Conservation (phyloP, 371 early-diverging fungal species). For the Amoeboaphelidium protococcarum region DNA sequence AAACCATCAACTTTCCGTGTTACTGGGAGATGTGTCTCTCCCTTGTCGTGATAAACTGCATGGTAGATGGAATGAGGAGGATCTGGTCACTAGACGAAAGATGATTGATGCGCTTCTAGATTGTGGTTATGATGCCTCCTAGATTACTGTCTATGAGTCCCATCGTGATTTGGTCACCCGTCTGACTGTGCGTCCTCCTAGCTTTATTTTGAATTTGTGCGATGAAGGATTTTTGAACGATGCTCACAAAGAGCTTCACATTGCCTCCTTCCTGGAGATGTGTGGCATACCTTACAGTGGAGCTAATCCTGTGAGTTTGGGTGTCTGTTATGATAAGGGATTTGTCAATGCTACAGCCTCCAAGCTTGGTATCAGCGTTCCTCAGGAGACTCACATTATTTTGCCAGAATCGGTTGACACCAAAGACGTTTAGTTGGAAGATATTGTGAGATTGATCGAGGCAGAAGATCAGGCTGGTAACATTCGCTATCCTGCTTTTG, state of each 20-base stretch:
- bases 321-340: conserved; percentile 24
- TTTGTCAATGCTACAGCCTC: conserved; percentile 20
- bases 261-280: conserved; percentile 21
- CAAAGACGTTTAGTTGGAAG: neutral
- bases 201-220: conserved; percentile 23
- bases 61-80: conserved; percentile 23
- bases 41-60: conserved; percentile 22
- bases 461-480: neutral
- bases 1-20: conserved; percentile 7
- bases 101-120: conserved; percentile 11
- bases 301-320: conserved; percentile 21
- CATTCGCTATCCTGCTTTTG: conserved; percentile 20
- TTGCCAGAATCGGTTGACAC: neutral
- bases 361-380: conserved; percentile 19
- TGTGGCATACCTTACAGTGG: conserved; percentile 19
- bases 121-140: conserved; percentile 7
- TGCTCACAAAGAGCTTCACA: conserved; percentile 21
- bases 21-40: conserved; percentile 17
- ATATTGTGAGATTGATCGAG: neutral
- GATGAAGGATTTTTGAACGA: conserved; percentile 26
- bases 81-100: conserved; percentile 15
- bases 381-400: conserved; percentile 11
- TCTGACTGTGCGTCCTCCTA: neutral
- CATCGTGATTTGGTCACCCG: neutral
- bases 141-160: conserved; percentile 5